Percentiles rank a stretch among this genome's conserved stretches.
phyloP scores from a whole-genome alignment of 495 filamentous ascomycete genomes.

The Xylaria palmicola region DNA sequence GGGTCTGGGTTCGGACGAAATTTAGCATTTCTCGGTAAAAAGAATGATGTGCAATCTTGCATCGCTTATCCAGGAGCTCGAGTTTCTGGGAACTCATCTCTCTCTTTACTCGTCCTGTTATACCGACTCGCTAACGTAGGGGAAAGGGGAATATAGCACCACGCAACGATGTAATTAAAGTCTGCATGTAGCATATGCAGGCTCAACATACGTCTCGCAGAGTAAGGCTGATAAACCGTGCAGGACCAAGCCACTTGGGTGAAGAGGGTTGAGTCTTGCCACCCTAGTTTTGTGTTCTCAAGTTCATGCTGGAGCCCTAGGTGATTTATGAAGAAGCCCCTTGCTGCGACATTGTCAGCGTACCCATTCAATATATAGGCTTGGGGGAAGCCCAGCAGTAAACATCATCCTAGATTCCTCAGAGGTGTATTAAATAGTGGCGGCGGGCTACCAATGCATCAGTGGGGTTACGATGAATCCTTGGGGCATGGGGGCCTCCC shows the following conservation, averaged over 20 bases:
- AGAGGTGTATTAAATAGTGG: neutral
- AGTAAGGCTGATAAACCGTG: too few relatives aligned
- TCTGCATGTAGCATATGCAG: neutral
- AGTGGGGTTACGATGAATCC: slow-evolving; percentile 8
- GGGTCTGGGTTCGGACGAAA: too few relatives aligned
- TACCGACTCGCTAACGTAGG: neutral
- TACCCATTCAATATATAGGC: neutral
- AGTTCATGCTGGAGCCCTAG: neutral
- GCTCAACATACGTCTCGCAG: neutral
- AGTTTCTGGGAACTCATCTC: neutral
- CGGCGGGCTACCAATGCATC: neutral
- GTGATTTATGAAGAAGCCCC: neutral
- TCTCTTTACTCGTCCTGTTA: neutral
- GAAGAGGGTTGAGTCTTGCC: neutral
- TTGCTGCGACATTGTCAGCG: neutral
- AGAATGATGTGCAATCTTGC: neutral
- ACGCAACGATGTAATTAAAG: neutral
- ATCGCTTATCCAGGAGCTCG: neutral
- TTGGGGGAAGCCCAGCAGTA: neutral
- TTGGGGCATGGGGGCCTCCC: neutral
- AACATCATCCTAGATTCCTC: neutral
- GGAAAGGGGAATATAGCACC: neutral
- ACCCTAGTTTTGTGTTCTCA: neutral
- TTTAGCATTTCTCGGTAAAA: too few relatives aligned
- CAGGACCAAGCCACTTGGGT: neutral